phyloP scores from a whole-genome alignment of 169 alveolate species.

The Cryptosporidium viatorum region DNA sequence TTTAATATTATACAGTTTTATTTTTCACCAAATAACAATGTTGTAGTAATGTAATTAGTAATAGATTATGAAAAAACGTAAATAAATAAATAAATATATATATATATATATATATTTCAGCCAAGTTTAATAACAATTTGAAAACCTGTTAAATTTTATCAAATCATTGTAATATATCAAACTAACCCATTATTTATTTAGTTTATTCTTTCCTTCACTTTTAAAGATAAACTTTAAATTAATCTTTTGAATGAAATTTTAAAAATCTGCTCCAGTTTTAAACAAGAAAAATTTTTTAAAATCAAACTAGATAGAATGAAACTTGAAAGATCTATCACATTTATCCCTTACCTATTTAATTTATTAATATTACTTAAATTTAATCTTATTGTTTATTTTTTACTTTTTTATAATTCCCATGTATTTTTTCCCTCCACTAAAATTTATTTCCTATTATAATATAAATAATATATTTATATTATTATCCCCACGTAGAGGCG shows the following conservation, averaged over 20 bases:
- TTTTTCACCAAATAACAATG: too few species aligned
- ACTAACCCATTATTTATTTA: conserved; percentile 7
- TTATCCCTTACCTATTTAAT: not conserved
- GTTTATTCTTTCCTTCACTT: not conserved
- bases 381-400: not conserved
- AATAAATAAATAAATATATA: too few species aligned
- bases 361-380: not conserved
- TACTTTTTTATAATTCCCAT: not conserved
- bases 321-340: not conserved
- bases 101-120: too few species aligned
- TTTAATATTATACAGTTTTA: not conserved
- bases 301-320: too few species aligned
- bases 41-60: too few species aligned
- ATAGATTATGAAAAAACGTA: too few species aligned
- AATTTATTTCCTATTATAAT: not conserved
- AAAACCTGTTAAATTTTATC: not conserved
- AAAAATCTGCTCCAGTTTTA: not conserved
- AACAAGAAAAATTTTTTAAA: too few species aligned
- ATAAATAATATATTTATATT: too few species aligned
- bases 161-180: not conserved
- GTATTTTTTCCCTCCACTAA: not conserved
- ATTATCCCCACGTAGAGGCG: not conserved
- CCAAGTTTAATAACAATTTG: too few species aligned
- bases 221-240: not conserved
- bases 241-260: not conserved